Evolutionary conservation across 2,329 filamentous ascomycete genomes (phyloP), one percentile per base, ranked within the genome.

Genomic region (Chaetoscypha palmicola): DNA sequence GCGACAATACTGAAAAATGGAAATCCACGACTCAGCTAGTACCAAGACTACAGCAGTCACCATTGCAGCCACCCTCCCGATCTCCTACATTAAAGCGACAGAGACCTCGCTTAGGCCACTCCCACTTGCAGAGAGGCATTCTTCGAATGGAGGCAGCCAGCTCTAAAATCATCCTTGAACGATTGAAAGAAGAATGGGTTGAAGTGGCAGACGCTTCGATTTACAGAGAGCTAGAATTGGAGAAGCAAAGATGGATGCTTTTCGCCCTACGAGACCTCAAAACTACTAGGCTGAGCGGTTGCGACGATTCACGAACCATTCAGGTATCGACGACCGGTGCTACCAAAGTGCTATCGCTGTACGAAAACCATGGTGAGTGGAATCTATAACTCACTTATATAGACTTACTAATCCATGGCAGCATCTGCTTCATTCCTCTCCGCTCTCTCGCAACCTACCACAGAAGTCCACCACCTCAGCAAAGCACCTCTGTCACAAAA

Each of bases 191-290:
- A 50, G 66, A 68, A 32, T 72, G 71, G 65, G 65, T 66, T 8
- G 62, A 60, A 17, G 63, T 68, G 10, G 59, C 64, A 0, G 70
- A 74, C 43, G 66, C 70, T 2, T 68, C 64, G 28, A 60, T 76
- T 16, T 73, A 71, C 52, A 66, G 68, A 52, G 70, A 74, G 39
- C 54, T 74, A 3, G 73, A 74, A 45, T 64, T 76, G 37, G 72
- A 76, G 49, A 75, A 76, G 56, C 76, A 77, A 53, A 63, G 74
- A 31, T 81, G 77, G 77, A 73, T 87, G 65, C 65, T 81, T 24
- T 78, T 73, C 21, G 70, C 70, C 1, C 62, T 84, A 41, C 68
- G 71, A 48, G 66, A 65, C 50, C 66, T 69, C 55, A 50, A 50
- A 42, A 33, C 26, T 2, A 37, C 32, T 9, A 14, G 23, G 14